These are phyloP conservation scores for Lactifluus pinguis DNA, from an alignment of 768 basidiomycete species.

Conservation along the genomic window DNA sequence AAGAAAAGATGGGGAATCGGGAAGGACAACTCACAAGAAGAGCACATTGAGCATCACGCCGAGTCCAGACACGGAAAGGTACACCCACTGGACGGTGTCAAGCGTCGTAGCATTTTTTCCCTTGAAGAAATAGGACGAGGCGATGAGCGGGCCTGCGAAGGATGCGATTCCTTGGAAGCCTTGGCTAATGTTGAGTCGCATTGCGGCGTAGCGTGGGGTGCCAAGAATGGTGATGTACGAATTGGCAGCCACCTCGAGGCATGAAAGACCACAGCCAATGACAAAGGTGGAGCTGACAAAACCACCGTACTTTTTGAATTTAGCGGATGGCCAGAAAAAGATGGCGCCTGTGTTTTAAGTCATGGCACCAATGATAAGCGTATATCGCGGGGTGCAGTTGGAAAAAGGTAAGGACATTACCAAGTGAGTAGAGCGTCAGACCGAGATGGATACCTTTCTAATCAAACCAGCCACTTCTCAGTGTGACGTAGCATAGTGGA, in stretches of 20 bases:
- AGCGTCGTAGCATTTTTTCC: constrained; percentile 52
- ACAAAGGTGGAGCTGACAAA: constrained; percentile 70
- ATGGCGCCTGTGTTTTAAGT: constrained; percentile 42
- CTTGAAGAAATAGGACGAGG: constrained; percentile 64
- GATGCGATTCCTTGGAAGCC: constrained; percentile 71
- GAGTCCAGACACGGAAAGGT: constrained; percentile 54
- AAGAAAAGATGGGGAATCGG: not conserved
- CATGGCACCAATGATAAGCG: not conserved
- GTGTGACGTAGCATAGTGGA: not conserved
- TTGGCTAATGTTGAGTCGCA: constrained; percentile 72
- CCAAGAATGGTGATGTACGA: constrained; percentile 71
- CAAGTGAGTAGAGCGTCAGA: constrained; percentile 47
- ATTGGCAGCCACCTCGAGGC: constrained; percentile 67
- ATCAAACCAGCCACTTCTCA: not conserved
- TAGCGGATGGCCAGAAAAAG: constrained; percentile 74
- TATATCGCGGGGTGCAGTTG: constrained; percentile 22
- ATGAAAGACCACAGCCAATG: constrained; percentile 58
- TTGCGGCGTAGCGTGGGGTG: constrained; percentile 59
- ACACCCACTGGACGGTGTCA: constrained; percentile 66
- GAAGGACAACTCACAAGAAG: constrained; percentile 44
- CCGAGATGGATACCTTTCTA: constrained; percentile 57
- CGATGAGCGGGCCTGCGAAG: constrained; percentile 67
- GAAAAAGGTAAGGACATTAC: constrained; percentile 22
- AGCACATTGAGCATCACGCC: constrained; percentile 52
- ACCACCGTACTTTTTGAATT: constrained; percentile 56